Conservation (phyloP, 495 filamentous ascomycete species). For the Aspergillus biplanus region DNA sequence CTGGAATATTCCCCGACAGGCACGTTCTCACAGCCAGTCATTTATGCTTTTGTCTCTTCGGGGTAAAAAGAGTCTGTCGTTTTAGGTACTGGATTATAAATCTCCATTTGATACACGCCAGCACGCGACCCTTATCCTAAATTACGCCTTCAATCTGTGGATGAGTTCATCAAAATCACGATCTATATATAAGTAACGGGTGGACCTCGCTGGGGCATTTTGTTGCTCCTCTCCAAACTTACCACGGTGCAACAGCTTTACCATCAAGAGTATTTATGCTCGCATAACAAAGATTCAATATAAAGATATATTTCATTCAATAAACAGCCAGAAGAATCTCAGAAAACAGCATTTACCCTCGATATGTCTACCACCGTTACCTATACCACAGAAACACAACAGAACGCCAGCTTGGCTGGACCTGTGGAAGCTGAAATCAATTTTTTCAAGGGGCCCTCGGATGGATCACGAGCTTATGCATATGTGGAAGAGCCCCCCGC, state of each 20-base stretch:
- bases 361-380: too few species aligned
- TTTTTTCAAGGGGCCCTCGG: constrained; percentile 66
- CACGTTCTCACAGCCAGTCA: background rate
- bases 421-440: constrained; percentile 63
- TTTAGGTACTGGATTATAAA: background rate
- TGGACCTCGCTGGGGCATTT: too few species aligned
- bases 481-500: constrained; percentile 64
- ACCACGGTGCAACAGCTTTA: too few species aligned
- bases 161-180: too few species aligned
- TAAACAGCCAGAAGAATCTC: too few species aligned
- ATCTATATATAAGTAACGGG: background rate
- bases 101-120: background rate
- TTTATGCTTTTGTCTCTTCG: background rate
- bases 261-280: too few species aligned
- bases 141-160: background rate
- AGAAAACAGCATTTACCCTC: too few species aligned
- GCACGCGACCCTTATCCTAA: background rate
- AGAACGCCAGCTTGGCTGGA: constrained; percentile 38
- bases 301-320: too few species aligned
- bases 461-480: constrained; percentile 66
- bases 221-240: too few species aligned
- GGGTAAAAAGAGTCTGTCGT: too few species aligned
- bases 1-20: background rate
- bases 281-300: too few species aligned
- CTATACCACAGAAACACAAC: background rate